Percentiles rank a stretch among this genome's conserved stretches.
Conservation (phyloP, 257 asterid species). For the Solanum habrochaites region DNA sequence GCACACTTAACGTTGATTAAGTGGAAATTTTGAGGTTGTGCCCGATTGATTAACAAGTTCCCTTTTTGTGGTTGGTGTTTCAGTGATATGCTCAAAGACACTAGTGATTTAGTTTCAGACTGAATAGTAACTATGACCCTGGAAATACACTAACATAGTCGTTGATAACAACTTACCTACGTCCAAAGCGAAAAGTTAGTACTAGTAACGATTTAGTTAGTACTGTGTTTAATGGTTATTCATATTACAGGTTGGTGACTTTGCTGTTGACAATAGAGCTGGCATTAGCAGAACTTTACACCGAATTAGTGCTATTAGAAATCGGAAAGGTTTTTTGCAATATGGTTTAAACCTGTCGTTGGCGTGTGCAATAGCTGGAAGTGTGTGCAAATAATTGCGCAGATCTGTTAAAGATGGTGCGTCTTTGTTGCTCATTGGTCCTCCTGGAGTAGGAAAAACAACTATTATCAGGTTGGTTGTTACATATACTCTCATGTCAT, state of each 20-base stretch:
- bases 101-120: background rate
- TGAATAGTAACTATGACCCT: background rate
- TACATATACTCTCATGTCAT: background rate
- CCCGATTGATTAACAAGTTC: background rate
- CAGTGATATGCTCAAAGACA: background rate
- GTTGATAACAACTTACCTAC: background rate
- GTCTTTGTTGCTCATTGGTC: slow-evolving; percentile 81
- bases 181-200: background rate
- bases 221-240: slow-evolving; percentile 1
- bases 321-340: slow-evolving; percentile 71
- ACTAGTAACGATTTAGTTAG: background rate
- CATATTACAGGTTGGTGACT: slow-evolving; percentile 73
- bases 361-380: slow-evolving; percentile 94
- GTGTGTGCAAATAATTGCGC: slow-evolving; percentile 78
- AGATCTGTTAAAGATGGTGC: slow-evolving; percentile 75
- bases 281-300: slow-evolving; percentile 95
- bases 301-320: slow-evolving; percentile 85
- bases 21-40: background rate
- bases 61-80: background rate
- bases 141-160: background rate
- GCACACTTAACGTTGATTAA: background rate
- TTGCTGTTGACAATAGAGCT: slow-evolving; percentile 90
- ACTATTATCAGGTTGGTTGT: slow-evolving; percentile 76
- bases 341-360: slow-evolving; percentile 86
- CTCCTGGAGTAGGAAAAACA: slow-evolving; percentile 98